These are phyloP conservation scores for Rubroshorea leprosula DNA, from an alignment of 345 rosid genomes.

Conservation along the genomic window DNA sequence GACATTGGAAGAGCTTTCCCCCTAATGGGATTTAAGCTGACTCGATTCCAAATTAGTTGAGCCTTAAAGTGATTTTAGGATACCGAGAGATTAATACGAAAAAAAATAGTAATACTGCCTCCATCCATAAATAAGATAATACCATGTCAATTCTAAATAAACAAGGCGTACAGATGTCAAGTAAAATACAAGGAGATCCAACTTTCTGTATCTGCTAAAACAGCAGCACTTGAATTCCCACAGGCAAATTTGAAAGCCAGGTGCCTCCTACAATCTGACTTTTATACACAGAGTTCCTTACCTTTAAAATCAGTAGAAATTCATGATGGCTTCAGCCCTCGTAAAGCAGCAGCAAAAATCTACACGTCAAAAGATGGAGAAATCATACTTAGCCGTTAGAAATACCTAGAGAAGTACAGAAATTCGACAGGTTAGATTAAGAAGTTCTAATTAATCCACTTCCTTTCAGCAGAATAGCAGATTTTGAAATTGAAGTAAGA, in stretches of 20 bases:
- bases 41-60: no score
- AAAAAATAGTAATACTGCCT: no score
- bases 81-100: no score
- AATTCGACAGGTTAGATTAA: no score
- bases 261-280: background rate
- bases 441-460: no score
- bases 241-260: background rate
- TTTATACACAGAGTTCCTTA: background rate
- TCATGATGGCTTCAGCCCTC: slow-evolving; percentile 34
- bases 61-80: no score
- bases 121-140: no score
- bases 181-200: background rate
- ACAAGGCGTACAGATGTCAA: no score
- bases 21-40: no score
- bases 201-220: background rate
- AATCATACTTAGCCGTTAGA: background rate
- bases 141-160: no score
- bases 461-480: background rate
- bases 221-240: background rate
- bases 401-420: no score
- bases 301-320: background rate
- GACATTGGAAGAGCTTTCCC: no score
- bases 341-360: slow-evolving; percentile 44
- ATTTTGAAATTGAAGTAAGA: background rate
- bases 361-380: slow-evolving; percentile 11